Conservation (phyloP, 2,329 filamentous ascomycete species). For the Calycina herbarum region DNA sequence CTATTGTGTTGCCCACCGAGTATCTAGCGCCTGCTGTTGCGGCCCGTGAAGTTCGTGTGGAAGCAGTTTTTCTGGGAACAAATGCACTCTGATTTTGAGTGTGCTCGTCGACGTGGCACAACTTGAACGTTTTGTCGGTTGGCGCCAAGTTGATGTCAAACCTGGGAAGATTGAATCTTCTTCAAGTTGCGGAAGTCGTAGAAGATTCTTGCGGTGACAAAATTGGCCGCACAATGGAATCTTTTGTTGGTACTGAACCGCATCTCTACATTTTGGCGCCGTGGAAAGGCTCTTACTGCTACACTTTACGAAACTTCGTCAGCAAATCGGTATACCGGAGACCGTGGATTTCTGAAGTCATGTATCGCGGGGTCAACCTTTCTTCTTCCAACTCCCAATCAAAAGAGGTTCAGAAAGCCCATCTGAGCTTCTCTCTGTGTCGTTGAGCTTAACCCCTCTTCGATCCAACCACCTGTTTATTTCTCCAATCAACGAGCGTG, state of each 20-base stretch:
- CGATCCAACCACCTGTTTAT: background rate
- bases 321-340: background rate
- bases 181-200: background rate
- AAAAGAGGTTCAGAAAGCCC: background rate
- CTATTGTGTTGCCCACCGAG: background rate
- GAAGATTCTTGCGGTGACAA: background rate
- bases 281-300: background rate
- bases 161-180: background rate
- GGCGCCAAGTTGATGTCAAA: background rate
- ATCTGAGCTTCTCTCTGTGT: background rate
- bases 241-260: background rate
- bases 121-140: background rate
- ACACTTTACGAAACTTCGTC: background rate
- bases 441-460: background rate
- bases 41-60: background rate
- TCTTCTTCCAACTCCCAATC: background rate
- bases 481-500: background rate
- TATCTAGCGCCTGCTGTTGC: background rate
- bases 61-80: background rate
- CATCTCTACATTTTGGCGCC: background rate
- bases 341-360: background rate
- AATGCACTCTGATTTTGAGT: background rate
- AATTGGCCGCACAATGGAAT: background rate
- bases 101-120: background rate
- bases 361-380: background rate